Base-by-base conservation (phyloP, 371 early-diverging fungal genomes). In the Saksenaea oblongispora region DNA sequence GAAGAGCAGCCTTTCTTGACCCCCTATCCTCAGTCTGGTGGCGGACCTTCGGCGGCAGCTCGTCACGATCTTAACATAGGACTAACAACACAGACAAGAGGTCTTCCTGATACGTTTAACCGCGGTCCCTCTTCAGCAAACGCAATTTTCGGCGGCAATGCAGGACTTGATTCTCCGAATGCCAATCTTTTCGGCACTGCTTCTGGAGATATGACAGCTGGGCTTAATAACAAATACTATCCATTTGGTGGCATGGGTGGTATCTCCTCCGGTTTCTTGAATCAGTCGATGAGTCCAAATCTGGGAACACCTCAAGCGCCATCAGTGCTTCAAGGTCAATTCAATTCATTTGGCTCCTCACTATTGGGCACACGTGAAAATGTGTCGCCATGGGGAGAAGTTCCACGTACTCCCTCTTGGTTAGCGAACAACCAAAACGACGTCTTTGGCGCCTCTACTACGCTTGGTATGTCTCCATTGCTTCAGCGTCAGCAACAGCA, bases 1-100 rank as follows among this genome's bases (percentile, higher is more conserved):
- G 89, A 89, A 3, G 84, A 86, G 22, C 78, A 83, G 18, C 90
- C 90, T 1, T 91, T 90, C 73, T 69, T 88, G 60, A 69, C 79
- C 0, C 74, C 81, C 15, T 76, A 75, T 18, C 66, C 66, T 22
- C 51, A 35, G 34, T 56, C 59, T 39, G 64, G 15, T 34, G 39
- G 10, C 26, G 61, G 64, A 47, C 18, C 47, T 22, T 8, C 18
- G 8, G 47, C 18, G 5, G 22, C 8, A 14, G n/a, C 47, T 3
- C 47, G 47, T 22, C 47, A 47, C 9, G 47, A 47, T 47, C 44
- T 27, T 65, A 70, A 42, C 36, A 22, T 62, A 0, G 37, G 60
- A 7, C 55, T 71, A 18, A 44, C 61, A 17, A 47, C 63, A 17
- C 66, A 59, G 4, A 27, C 64, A 14, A 59, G 73, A 44, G 42